Conservation (phyloP, 78 protist species). For the Cavenderia fasciculata region DNA sequence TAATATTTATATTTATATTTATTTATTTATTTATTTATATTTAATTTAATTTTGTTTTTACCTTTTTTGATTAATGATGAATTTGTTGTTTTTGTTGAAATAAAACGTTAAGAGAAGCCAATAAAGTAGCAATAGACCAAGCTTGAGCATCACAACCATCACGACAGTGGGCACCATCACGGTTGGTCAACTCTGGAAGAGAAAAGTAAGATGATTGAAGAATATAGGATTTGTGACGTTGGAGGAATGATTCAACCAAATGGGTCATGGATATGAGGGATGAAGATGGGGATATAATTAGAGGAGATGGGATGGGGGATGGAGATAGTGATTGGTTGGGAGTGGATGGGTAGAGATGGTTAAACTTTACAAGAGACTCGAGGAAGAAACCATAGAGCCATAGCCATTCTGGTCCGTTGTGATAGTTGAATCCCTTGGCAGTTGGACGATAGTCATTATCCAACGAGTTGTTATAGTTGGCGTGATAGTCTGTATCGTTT, state of each 20-base stretch:
- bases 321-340: not conserved
- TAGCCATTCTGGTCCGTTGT: constrained; percentile 92
- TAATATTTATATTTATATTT: too few relatives aligned
- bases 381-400: constrained; percentile 57
- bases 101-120: constrained; percentile 16
- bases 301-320: too few relatives aligned
- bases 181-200: constrained; percentile 91
- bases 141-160: constrained; percentile 84
- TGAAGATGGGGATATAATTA: not conserved
- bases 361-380: constrained; percentile 50
- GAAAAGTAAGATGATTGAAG: constrained; percentile 67
- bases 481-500: constrained; percentile 85
- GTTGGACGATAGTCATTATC: constrained; percentile 83
- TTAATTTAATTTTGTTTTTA: too few relatives aligned
- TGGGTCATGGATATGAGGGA: not conserved
- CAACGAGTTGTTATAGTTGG: constrained; percentile 84
- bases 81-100: not conserved
- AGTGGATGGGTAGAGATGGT: not conserved
- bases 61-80: too few relatives aligned
- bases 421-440: constrained; percentile 94
- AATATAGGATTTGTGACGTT: constrained; percentile 17
- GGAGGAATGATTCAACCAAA: not conserved
- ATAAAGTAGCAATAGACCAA: constrained; percentile 70
- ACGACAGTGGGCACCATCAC: constrained; percentile 77
- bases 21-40: too few relatives aligned